Evolutionary conservation across 2,329 filamentous ascomycete genomes (phyloP), one percentile per base, ranked within the genome.

Genomic region (Grosmannia huntii): DNA sequence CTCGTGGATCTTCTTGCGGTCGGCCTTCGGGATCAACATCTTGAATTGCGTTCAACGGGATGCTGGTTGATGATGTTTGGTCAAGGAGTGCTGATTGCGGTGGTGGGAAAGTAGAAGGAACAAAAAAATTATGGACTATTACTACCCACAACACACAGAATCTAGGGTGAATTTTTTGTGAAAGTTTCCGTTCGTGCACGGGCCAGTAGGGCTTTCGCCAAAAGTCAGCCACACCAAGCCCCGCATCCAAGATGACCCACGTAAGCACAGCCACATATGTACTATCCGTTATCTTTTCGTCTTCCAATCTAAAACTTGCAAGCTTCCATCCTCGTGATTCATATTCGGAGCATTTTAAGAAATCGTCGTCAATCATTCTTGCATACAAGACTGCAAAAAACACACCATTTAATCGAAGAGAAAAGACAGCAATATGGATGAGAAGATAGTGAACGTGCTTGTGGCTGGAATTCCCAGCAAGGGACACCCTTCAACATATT

Each of bases 1-100:
- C 80, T 86, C 92, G 85, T 99, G 94, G 81, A 99, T 97, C 87
- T 90, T 90, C 89, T 99, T 99, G 83, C 95, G 91, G 83, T 99
- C 94, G 78, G 90, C 88, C 87, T 97, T 97, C 77, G 94, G 94
- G 78, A 99, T 99, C 83, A 99, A 87, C 94, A 84, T 84, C 87
- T 91, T 82, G 75, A 74, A 76, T 58, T 23, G 38, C 33, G 55
- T 58, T 56, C 60, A 52, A 52, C 41, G 41, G 50, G 51, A 56
- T 49, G 56, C 28, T 44, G 55, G 25, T 54, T 57, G 57, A 76
- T 74, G 70, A 59, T 56, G 55, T 44, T 57, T 31, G 48, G 5
- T 51, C 38, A 50, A 49, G 25, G 49, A 25, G 27, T 38, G 27
- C 41, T 38, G 46, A 44, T 56, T 57, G 53, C 53, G 50, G 60